Conservation (phyloP, 1,284 basidiomycete genomes). For the Boletellus deceptivus region DNA sequence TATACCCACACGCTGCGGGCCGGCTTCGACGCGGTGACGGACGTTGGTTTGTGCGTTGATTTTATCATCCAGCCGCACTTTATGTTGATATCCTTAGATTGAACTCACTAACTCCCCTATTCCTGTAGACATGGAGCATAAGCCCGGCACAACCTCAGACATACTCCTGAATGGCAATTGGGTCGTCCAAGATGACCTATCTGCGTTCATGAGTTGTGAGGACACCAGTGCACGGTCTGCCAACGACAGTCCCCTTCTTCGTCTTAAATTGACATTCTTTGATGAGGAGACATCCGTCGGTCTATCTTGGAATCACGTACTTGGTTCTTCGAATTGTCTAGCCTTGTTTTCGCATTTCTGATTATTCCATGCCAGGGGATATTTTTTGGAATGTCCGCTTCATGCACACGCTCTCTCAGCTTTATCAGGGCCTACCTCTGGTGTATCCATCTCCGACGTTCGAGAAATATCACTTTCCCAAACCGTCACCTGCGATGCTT, state of each 20-base stretch:
- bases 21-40: neutral
- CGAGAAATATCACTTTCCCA: conserved; percentile 15
- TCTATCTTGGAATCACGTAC: no score
- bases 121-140: neutral
- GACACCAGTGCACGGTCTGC: conserved; percentile 11
- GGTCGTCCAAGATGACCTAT: conserved; percentile 19
- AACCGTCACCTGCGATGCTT: conserved; percentile 2
- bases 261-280: conserved; percentile 27
- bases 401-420: conserved; percentile 11
- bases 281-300: no score
- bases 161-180: conserved; percentile 9
- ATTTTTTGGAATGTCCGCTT: conserved; percentile 27
- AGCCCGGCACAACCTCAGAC: conserved; percentile 11
- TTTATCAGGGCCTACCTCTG: conserved; percentile 19
- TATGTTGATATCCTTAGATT: conserved; percentile 14
- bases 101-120: conserved; percentile 23
- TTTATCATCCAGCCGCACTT: neutral
- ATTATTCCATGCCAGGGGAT: conserved; percentile 26
- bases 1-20: no score
- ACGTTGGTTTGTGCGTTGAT: conserved; percentile 29
- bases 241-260: conserved; percentile 25
- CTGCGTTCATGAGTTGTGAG: conserved; percentile 16
- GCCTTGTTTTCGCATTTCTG: neutral
- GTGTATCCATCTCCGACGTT: conserved; percentile 6
- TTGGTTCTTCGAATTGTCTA: conserved; percentile 20